Percentiles rank a stretch among this genome's conserved stretches.
These are phyloP conservation scores for Purpureocillium lavendulum DNA, from an alignment of 2,329 filamentous ascomycete genomes.

Conservation along the genomic window DNA sequence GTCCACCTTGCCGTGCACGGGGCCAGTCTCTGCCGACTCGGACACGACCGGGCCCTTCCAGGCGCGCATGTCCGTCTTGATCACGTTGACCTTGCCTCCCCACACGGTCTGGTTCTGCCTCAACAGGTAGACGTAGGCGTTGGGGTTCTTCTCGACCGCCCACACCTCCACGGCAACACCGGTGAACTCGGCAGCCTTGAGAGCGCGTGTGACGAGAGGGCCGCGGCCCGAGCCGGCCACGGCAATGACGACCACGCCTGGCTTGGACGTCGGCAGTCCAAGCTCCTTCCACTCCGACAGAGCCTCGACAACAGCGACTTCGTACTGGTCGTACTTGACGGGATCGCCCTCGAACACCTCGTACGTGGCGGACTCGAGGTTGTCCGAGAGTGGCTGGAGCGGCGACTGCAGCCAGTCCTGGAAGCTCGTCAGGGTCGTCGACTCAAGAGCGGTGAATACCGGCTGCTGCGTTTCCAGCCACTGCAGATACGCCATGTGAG, in stretches of 20 bases:
- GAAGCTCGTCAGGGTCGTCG: slow-evolving; percentile 46
- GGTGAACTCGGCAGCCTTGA: slow-evolving; percentile 69
- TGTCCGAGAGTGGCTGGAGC: slow-evolving; percentile 89
- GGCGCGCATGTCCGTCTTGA: slow-evolving; percentile 94
- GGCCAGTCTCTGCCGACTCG: slow-evolving; percentile 30
- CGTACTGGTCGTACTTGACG: slow-evolving; percentile 96
- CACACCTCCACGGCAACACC: slow-evolving; percentile 77
- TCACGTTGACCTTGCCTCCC: slow-evolving; percentile 71
- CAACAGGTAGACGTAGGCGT: slow-evolving; percentile 88
- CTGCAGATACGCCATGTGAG: slow-evolving; percentile 69
- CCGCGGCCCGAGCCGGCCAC: slow-evolving; percentile 92
- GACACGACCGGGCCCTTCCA: slow-evolving; percentile 74
- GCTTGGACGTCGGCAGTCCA: slow-evolving; percentile 62
- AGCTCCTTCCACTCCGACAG: slow-evolving; percentile 70
- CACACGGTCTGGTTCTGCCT: slow-evolving; percentile 79
- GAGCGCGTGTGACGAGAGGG: slow-evolving; percentile 78
- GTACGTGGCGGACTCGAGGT: slow-evolving; percentile 93
- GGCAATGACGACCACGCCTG: slow-evolving; percentile 71
- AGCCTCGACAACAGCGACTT: slow-evolving; percentile 72
- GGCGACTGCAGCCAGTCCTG: slow-evolving; percentile 96
- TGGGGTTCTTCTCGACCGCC: slow-evolving; percentile 97
- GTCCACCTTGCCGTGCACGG: slow-evolving; percentile 63
- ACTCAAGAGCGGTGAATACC: slow-evolving; percentile 43
- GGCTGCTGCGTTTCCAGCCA: slow-evolving; percentile 79
- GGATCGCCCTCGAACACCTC: slow-evolving; percentile 98